A percentile compares a stretch with the other conserved stretches of the same genome.
These are phyloP conservation scores for Barnettozyma populi DNA, from an alignment of 805 yeast genomes.

Conservation along the genomic window DNA sequence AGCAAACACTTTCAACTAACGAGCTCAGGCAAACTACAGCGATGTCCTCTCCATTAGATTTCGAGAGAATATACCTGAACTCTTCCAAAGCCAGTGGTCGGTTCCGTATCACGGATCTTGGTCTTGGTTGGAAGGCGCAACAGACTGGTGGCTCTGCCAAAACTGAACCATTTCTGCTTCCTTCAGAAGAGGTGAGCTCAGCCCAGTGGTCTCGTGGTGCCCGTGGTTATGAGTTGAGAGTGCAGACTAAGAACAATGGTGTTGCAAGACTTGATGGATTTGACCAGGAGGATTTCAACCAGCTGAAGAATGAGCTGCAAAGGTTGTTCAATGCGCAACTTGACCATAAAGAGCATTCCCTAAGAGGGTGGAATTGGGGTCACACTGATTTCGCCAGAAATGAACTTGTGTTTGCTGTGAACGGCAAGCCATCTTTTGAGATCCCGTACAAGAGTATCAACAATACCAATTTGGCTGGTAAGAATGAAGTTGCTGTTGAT, in stretches of 20 bases:
- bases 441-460: constrained; percentile 75
- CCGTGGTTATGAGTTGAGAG: constrained; percentile 82
- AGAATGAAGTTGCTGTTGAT: constrained; percentile 90
- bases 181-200: constrained; percentile 77
- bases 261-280: constrained; percentile 90
- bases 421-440: constrained; percentile 88
- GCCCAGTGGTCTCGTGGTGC: constrained; percentile 92
- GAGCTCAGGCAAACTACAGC: background rate
- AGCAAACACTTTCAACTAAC: no score
- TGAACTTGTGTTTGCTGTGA: constrained; percentile 80
- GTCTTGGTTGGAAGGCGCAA: constrained; percentile 92
- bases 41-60: constrained; percentile 44
- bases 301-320: constrained; percentile 78
- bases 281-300: constrained; percentile 73
- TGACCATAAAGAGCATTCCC: constrained; percentile 84
- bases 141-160: constrained; percentile 43
- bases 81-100: constrained; percentile 82
- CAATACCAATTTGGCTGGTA: constrained; percentile 86
- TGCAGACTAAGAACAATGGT: constrained; percentile 84
- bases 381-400: constrained; percentile 86
- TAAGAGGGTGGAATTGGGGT: constrained; percentile 99
- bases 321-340: constrained; percentile 66
- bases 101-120: constrained; percentile 93
- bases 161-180: constrained; percentile 75
- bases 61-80: constrained; percentile 85